Conservation (phyloP, 2,329 filamentous ascomycete genomes). For the Hymenoscyphus albidus region DNA sequence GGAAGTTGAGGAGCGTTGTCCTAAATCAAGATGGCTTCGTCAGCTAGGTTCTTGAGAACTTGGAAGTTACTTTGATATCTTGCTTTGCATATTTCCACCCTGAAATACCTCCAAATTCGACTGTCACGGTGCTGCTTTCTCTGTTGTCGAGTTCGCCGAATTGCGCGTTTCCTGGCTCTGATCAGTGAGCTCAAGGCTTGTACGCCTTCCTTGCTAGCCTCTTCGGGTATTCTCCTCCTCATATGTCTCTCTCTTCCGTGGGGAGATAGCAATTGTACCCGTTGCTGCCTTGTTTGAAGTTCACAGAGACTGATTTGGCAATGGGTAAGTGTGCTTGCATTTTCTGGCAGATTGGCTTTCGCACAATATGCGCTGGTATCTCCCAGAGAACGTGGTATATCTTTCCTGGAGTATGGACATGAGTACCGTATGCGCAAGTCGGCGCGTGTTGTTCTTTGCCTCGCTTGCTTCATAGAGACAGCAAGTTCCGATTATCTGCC, state of each 20-base stretch:
- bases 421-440: neutral
- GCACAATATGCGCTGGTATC: neutral
- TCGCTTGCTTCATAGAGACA: neutral
- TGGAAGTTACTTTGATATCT: neutral
- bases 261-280: no score
- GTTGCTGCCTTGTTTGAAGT: neutral
- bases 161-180: neutral
- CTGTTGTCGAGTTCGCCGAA: neutral
- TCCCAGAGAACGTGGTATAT: neutral
- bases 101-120: neutral
- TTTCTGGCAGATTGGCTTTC: neutral
- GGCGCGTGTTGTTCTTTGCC: neutral
- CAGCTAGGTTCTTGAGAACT: neutral
- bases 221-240: no score
- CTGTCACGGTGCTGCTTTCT: neutral
- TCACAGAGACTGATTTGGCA: neutral
- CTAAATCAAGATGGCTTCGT: neutral
- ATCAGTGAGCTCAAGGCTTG: no score
- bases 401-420: neutral
- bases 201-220: no score
- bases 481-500: neutral
- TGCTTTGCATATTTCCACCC: neutral
- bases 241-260: no score
- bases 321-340: neutral
- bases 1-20: neutral